Conservation (phyloP, 2,329 filamentous ascomycete genomes). For the Diaporthe capsici region DNA sequence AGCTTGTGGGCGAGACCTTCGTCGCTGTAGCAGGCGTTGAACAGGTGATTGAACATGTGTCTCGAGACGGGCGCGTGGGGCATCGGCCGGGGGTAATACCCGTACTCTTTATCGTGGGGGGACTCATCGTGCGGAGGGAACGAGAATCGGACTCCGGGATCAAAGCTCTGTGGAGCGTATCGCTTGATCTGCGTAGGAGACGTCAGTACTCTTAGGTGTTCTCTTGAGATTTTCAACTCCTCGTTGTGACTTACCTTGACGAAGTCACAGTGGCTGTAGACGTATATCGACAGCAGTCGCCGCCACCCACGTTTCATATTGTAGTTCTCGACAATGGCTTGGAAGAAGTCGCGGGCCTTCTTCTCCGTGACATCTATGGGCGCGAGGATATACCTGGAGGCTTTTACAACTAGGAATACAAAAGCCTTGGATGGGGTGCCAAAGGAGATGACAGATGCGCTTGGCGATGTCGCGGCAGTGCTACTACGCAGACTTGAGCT, state of each 20-base stretch:
- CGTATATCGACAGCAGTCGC: slow-evolving; percentile 24
- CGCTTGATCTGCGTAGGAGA: neutral
- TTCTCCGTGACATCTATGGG: slow-evolving; percentile 10
- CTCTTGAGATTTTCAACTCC: too few species aligned
- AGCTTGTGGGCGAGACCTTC: neutral
- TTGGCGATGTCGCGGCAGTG: neutral
- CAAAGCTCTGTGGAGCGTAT: slow-evolving; percentile 24
- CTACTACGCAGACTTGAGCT: neutral
- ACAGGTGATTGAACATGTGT: slow-evolving; percentile 36
- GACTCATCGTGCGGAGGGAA: slow-evolving; percentile 22
- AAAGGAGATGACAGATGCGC: slow-evolving; percentile 6
- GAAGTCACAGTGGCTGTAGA: slow-evolving; percentile 33
- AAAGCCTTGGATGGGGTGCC: neutral
- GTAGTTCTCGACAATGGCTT: neutral
- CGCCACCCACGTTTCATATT: slow-evolving; percentile 23
- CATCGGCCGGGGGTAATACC: slow-evolving; percentile 23
- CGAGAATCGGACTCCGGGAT: slow-evolving; percentile 8
- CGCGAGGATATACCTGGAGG: neutral
- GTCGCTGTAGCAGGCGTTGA: slow-evolving; percentile 27
- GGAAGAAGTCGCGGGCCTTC: slow-evolving; percentile 16
- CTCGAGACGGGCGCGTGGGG: slow-evolving; percentile 10
- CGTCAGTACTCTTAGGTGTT: neutral
- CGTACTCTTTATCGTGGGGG: slow-evolving; percentile 16
- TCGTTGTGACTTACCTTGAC: neutral
- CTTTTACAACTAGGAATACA: slow-evolving; percentile 16